Evolutionary conservation across 139 green algal genomes (phyloP), one percentile per base, ranked within the genome.

Genomic region (Coccomyxa sp.): DNA sequence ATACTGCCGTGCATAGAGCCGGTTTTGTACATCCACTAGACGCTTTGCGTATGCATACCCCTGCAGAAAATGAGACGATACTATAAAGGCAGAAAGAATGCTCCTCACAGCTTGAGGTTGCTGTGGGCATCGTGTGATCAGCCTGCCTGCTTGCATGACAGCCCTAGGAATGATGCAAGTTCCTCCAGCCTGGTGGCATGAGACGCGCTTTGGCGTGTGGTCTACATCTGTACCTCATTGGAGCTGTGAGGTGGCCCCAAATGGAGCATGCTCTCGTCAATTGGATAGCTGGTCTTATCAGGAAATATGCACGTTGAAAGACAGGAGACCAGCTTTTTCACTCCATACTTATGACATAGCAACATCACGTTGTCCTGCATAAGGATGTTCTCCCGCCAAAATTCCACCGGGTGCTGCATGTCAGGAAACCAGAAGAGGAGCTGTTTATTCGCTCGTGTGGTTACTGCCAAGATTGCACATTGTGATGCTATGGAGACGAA

Each of bases 301-400:
- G 87, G 87, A 68, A 91, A 91, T 6, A 91, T 80, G 70, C 87
- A 91, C 3, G 87, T 91, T 33, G 82, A 88, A 50, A 91, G 75
- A 79, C 87, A 91, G 16, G 87, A 89, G 8, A 91, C 84, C 39
- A 91, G 81, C 82, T 88, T 89, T 37, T 84, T 44, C 33, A 91
- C 84, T 18, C 75, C 78, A 50, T 71, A 41, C 44, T 87, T 81
- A 33, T 88, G 82, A 75, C 82, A 86, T 9, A 76, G 68, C 71
- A 83, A 50, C 76, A 89, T 86, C 69, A 91, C 83, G 82, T 91
- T 91, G 58, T 91, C 84, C 39, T 77, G 72, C 81, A 89, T 89
- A 33, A 79, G 74, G n/a, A 89, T 79, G 79, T 89, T 89, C 70
- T 86, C 76, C 22, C 79, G 76, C 84, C 84, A 89, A 69, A 89